Conservation (phyloP, 75 land plant genomes). For the Adiantum capillusveneris region DNA sequence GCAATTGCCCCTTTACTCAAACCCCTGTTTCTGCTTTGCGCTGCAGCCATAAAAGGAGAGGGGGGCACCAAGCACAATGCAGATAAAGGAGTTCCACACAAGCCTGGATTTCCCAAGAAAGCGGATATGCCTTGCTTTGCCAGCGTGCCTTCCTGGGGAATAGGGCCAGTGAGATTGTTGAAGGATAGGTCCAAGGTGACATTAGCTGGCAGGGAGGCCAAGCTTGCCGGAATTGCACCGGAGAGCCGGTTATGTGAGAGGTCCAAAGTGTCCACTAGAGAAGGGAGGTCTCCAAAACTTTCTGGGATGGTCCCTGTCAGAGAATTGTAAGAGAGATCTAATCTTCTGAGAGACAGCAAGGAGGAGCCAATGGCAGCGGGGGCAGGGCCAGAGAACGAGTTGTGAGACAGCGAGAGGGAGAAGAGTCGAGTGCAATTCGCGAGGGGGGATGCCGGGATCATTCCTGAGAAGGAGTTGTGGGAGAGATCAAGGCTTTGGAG, state of each 20-base stretch:
- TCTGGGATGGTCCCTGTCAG: slow-evolving; percentile 60
- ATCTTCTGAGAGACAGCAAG: slow-evolving; percentile 31
- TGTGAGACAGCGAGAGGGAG: slow-evolving; percentile 37
- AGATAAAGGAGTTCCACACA: slow-evolving; percentile 55
- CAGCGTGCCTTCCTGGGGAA: slow-evolving; percentile 40
- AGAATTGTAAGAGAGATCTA: slow-evolving; percentile 50
- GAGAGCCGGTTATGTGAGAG: slow-evolving; percentile 17
- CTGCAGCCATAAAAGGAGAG: slow-evolving; percentile 24
- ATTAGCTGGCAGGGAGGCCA: background rate
- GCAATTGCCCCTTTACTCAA: slow-evolving; percentile 32
- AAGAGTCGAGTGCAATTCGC: slow-evolving; percentile 23
- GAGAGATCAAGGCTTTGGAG: slow-evolving; percentile 43
- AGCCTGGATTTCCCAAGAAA: slow-evolving; percentile 48
- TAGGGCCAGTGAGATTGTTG: slow-evolving; percentile 7
- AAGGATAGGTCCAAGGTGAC: background rate
- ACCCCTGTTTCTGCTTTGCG: slow-evolving; percentile 19
- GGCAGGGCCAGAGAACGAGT: slow-evolving; percentile 50
- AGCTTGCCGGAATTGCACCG: slow-evolving; percentile 20
- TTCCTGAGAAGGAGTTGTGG: slow-evolving; percentile 40
- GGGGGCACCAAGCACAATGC: slow-evolving; percentile 32
- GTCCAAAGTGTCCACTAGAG: slow-evolving; percentile 28
- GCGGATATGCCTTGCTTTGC: slow-evolving; percentile 44
- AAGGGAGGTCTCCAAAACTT: slow-evolving; percentile 15
- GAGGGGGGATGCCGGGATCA: slow-evolving; percentile 32
- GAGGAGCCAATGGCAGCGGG: slow-evolving; percentile 33